A percentile compares a stretch with the other conserved stretches of the same genome.
phyloP scores from a whole-genome alignment of 1,139 yeast genomes.

The Casaregolazyma suthepensis region DNA sequence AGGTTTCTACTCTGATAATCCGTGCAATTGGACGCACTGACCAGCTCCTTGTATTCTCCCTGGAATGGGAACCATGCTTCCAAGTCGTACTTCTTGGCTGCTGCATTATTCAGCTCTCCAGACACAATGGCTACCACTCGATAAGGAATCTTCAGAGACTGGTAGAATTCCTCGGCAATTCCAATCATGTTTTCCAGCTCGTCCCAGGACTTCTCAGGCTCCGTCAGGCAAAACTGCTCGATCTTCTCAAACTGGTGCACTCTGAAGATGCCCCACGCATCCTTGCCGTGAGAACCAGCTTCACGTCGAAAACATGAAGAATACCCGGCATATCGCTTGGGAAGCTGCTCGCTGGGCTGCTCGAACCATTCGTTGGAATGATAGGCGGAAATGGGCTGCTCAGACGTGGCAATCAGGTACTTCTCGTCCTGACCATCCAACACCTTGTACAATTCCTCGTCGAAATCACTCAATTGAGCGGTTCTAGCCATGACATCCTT shows the following conservation, averaged over 20 bases:
- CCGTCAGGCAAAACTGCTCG: constrained; percentile 89
- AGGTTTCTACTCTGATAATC: constrained; percentile 98
- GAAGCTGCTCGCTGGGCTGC: constrained; percentile 93
- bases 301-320: constrained; percentile 99
- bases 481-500: constrained; percentile 99
- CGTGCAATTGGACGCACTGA: constrained; percentile 97
- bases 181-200: constrained; percentile 95
- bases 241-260: constrained; percentile 98
- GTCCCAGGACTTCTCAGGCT: constrained; percentile 97
- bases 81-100: constrained; percentile 96
- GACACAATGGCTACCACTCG: constrained; percentile 97
- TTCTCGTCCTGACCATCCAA: constrained; percentile 96
- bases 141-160: constrained; percentile 88
- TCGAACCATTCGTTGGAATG: constrained; percentile 99
- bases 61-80: constrained; percentile 99
- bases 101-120: constrained; percentile 98
- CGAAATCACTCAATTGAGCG: constrained; percentile 96
- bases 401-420: constrained; percentile 96
- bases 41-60: constrained; percentile 96
- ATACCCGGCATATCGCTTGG: constrained; percentile 90
- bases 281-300: constrained; percentile 99
- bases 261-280: constrained; percentile 99
- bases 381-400: constrained; percentile 97
- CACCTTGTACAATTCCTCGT: constrained; percentile 95
- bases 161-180: constrained; percentile 86